phyloP scores from a whole-genome alignment of 305 asterid genomes.

The Vinca major region DNA sequence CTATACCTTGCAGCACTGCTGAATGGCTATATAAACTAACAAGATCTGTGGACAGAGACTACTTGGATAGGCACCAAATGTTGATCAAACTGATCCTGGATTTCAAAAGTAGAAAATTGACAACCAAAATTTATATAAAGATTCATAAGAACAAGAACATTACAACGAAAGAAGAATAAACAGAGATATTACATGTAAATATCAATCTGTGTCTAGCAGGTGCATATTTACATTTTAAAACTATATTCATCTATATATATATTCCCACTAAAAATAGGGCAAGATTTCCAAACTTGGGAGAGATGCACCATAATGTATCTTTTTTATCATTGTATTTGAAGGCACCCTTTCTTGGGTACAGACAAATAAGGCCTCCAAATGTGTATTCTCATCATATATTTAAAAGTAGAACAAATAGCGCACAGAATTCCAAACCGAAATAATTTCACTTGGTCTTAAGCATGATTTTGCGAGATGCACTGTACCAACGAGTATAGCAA shows the following conservation, averaged over 20 bases:
- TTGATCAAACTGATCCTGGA: too few relatives aligned
- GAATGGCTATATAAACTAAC: too few relatives aligned
- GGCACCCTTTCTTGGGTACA: neutral
- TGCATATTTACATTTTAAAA: neutral
- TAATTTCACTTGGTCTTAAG: neutral
- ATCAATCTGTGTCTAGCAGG: too few relatives aligned
- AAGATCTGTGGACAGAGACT: too few relatives aligned
- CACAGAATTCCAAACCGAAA: neutral
- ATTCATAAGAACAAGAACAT: neutral
- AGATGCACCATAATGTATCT: neutral
- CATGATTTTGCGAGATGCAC: slow-evolving; percentile 45
- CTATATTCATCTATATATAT: neutral
- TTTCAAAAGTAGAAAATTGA: neutral
- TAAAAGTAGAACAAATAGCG: neutral
- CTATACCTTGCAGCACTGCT: too few relatives aligned
- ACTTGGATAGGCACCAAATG: neutral
- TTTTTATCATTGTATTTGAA: neutral
- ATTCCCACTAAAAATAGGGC: neutral
- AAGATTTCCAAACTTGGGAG: neutral
- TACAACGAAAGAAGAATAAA: neutral
- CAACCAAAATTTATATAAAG: neutral
- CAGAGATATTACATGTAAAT: neutral
- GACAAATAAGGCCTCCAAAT: neutral
- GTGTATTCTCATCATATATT: neutral
- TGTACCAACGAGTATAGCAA: slow-evolving; percentile 62